phyloP scores from a whole-genome alignment of 1,139 yeast genomes.

The Ashbya aceris region DNA sequence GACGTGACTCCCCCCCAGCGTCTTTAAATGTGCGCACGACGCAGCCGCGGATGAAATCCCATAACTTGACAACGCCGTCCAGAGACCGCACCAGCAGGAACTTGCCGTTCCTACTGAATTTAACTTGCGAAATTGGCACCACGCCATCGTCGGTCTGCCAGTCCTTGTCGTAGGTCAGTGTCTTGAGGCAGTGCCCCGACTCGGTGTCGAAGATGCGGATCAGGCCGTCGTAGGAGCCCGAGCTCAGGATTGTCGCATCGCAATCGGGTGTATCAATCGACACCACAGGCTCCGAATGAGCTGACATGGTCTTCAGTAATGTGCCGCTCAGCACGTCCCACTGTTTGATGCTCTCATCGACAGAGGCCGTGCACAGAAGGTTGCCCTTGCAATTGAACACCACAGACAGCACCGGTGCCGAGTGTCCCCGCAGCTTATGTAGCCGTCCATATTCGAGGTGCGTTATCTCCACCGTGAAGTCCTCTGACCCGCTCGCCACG shows the following conservation, averaged over 20 bases:
- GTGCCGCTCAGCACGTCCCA: constrained; percentile 79
- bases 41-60: constrained; percentile 74
- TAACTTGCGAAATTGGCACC: constrained; percentile 67
- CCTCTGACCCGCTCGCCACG: constrained; percentile 83
- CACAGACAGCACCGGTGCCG: constrained; percentile 74
- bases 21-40: constrained; percentile 63
- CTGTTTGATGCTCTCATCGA: constrained; percentile 82
- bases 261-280: constrained; percentile 56
- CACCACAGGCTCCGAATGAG: constrained; percentile 88
- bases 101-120: constrained; percentile 74
- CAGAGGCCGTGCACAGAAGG: constrained; percentile 68
- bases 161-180: constrained; percentile 63
- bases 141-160: constrained; percentile 51
- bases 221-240: constrained; percentile 87
- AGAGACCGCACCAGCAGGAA: constrained; percentile 70
- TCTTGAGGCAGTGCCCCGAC: constrained; percentile 85
- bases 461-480: constrained; percentile 72
- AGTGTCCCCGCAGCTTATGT: constrained; percentile 65
- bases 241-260: constrained; percentile 75
- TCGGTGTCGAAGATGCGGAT: constrained; percentile 79
- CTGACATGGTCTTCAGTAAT: constrained; percentile 72
- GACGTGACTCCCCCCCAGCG: constrained; percentile 11
- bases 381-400: constrained; percentile 69
- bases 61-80: constrained; percentile 67
- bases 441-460: constrained; percentile 44